Evolutionary conservation across 108 stramenopile species (phyloP).

Genomic region (Conticribra weissflogii): DNA sequence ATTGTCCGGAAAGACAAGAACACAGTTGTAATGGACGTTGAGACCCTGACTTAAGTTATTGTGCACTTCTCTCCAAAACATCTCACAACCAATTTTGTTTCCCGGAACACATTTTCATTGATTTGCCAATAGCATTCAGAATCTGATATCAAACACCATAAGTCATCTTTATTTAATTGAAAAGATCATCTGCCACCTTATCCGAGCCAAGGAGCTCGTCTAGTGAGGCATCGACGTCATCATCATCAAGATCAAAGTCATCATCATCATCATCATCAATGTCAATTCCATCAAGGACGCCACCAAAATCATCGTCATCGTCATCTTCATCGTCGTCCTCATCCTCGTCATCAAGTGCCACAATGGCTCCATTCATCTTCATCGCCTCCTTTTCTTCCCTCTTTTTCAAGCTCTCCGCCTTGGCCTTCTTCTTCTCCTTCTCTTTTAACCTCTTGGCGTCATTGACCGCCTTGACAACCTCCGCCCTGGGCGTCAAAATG

Average conservation of each 20-base stretch:
- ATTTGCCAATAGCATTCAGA: no score
- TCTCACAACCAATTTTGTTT: no score
- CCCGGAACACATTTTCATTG: no score
- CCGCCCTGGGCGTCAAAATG: conserved; percentile 74
- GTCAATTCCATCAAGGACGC: conserved; percentile 22
- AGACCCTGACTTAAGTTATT: no score
- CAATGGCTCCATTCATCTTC: conserved; percentile 9
- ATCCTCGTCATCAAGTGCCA: conserved; percentile 23
- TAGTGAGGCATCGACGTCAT: conserved; percentile 69
- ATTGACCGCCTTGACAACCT: conserved; percentile 79
- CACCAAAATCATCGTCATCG: conserved; percentile 62
- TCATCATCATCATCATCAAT: conserved; percentile 57
- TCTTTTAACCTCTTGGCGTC: conserved; percentile 72
- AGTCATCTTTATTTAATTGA: conserved; percentile 42
- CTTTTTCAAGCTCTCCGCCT: conserved; percentile 45
- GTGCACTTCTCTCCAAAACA: no score
- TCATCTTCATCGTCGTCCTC: conserved; percentile 47
- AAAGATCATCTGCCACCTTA: conserved; percentile 79
- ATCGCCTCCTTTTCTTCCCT: conserved; percentile 26
- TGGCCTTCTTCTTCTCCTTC: conserved; percentile 76
- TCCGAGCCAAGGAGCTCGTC: conserved; percentile 78
- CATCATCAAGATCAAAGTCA: conserved; percentile 62
- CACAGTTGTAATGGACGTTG: no score
- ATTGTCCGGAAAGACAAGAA: no score
- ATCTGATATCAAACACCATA: no score